Evolutionary conservation across 371 early-diverging fungal genomes (phyloP), one percentile per base, ranked within the genome.

Genomic region (Smittium culicis): DNA sequence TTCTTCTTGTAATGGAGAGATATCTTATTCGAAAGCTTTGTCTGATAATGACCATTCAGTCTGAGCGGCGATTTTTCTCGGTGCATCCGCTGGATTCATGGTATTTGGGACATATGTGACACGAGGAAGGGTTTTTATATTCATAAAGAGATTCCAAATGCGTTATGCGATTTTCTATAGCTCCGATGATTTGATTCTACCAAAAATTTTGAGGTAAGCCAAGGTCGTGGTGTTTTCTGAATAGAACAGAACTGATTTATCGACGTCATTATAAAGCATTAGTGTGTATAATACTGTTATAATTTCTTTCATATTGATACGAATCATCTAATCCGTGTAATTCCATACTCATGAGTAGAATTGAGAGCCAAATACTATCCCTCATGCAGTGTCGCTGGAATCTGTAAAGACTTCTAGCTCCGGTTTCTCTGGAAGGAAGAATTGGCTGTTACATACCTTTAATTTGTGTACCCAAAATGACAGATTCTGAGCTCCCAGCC

Each of bases 191-290:
- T 8, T 20, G 27, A 31, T 62, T 62, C 32, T 31, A 3, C 35
- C 62, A 30, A 34, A 35, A 16, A 25, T 30, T 2, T 30, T 16
- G 35, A 62, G 8, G 62, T 62, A 62, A 2, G 62, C 16, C 16
- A 30, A 17, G 3, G 62, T 62, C 29, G 62, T 62, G 2, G 16
- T 62, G 62, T 62, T 62, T 16, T 30, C 62, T 31, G 30, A 32
- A 25, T 62, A 62, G 24, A 62, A 16, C 24, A 20, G 14, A 27
- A 62, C 5, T 2, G 27, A 27, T 62, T 32, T 62, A 3, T 8
- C 17, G 3, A 25, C 30, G 30, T 28, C 27, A 16, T 62, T 3
- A 28, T 14, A 16, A 2, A 62, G 62, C 30, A 5, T 17, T 16
- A 62, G 3, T 8, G 32, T 31, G 3, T 34, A 34, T 3, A 27